These are phyloP conservation scores for Malassezia pachydermatis DNA, from an alignment of 1,284 basidiomycete genomes.

Conservation along the genomic window DNA sequence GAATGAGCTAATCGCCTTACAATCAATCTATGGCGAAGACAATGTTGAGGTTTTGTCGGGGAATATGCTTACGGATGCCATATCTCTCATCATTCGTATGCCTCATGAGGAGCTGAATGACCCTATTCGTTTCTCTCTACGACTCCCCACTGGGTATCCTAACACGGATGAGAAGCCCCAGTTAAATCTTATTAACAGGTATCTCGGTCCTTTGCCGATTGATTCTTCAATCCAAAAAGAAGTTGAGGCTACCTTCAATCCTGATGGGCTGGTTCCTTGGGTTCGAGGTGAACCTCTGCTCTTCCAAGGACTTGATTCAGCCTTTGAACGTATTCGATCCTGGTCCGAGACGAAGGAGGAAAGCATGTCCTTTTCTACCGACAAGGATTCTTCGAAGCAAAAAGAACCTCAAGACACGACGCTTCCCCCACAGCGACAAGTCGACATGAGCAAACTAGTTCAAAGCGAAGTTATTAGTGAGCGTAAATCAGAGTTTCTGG, in stretches of 20 bases:
- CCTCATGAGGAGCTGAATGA: neutral
- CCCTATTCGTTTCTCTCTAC: neutral
- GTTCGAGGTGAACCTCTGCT: conserved; percentile 31
- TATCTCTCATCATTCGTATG: neutral
- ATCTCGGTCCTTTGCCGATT: conserved; percentile 2
- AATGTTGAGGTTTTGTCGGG: conserved; percentile 34
- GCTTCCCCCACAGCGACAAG: neutral
- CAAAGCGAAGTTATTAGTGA: conserved; percentile 37
- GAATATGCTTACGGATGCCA: conserved; percentile 23
- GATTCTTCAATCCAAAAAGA: neutral
- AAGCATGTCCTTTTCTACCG: neutral
- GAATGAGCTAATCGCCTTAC: conserved; percentile 22
- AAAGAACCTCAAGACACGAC: neutral
- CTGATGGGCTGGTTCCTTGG: conserved; percentile 17
- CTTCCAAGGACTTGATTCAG: conserved; percentile 47
- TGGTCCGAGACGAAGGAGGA: conserved; percentile 28
- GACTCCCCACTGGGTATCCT: conserved; percentile 7
- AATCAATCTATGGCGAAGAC: conserved; percentile 40
- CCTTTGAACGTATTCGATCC: conserved; percentile 29
- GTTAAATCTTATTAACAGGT: conserved; percentile 3
- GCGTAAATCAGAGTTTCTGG: conserved; percentile 47
- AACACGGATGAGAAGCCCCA: neutral
- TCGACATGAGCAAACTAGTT: conserved; percentile 18
- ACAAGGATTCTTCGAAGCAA: neutral
- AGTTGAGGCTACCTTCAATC: neutral